These are phyloP conservation scores for Cercospora brassicicola DNA, from an alignment of 2,329 filamentous ascomycete genomes.

Conservation along the genomic window DNA sequence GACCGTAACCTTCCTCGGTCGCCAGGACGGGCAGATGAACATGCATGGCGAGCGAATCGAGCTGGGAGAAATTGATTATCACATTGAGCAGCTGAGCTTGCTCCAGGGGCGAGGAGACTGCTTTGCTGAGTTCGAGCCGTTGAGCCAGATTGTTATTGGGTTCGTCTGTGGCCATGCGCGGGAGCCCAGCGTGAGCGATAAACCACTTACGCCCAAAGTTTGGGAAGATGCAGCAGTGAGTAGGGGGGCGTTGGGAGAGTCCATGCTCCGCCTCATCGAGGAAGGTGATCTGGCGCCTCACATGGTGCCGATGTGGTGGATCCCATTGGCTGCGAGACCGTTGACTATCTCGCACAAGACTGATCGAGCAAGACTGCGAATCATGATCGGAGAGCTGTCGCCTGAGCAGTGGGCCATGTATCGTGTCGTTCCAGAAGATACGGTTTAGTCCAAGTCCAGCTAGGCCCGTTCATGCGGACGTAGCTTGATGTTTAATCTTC, in stretches of 20 bases:
- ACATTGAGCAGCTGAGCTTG: conserved; percentile 41
- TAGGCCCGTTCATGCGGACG: neutral
- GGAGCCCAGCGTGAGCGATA: neutral
- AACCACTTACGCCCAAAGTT: neutral
- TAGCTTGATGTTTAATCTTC: neutral
- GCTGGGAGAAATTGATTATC: conserved; percentile 67
- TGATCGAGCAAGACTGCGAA: neutral
- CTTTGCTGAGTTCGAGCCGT: neutral
- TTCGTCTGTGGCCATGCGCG: neutral
- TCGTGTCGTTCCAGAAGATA: neutral
- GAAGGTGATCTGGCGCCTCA: neutral
- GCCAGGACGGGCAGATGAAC: conserved; percentile 75
- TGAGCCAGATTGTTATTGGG: neutral
- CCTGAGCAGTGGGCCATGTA: neutral
- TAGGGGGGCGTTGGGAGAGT: neutral
- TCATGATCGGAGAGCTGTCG: neutral
- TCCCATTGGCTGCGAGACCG: neutral
- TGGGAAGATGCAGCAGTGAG: neutral
- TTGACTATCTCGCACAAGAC: neutral
- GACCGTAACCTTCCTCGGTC: conserved; percentile 53
- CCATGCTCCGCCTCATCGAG: neutral
- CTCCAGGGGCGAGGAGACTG: neutral
- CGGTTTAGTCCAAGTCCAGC: neutral
- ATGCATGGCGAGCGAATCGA: conserved; percentile 75
- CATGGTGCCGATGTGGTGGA: neutral